These are phyloP conservation scores for Cystobasidium sp. DNA, from an alignment of 1,284 basidiomycete genomes.

Conservation along the genomic window DNA sequence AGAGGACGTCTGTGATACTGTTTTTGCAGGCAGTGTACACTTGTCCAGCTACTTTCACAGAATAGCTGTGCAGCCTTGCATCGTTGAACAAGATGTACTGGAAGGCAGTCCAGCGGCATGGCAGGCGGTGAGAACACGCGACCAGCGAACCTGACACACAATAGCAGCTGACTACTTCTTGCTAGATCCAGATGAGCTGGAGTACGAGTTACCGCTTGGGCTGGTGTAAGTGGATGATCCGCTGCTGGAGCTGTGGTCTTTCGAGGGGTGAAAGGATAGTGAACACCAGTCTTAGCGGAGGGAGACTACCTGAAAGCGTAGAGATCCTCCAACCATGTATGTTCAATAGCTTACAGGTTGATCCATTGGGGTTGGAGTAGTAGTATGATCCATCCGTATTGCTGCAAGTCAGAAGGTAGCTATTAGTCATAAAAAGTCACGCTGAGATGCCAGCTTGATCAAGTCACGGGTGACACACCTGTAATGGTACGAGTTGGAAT, in stretches of 20 bases:
- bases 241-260: conserved; percentile 41
- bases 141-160: no score
- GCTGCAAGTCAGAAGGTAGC: neutral
- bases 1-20: no score
- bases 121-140: no score
- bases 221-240: conserved; percentile 43
- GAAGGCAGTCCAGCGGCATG: no score
- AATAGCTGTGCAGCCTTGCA: no score
- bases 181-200: conserved; percentile 2
- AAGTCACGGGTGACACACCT: neutral
- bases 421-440: neutral
- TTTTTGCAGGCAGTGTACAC: no score
- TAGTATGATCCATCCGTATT: conserved; percentile 45
- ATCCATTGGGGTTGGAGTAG: conserved; percentile 43
- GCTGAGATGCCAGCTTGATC: neutral
- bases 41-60: no score
- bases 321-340: no score
- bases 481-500: conserved; percentile 43
- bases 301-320: no score
- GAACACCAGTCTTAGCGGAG: neutral
- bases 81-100: no score
- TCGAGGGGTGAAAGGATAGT: neutral
- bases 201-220: conserved; percentile 13
- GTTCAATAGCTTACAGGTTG: conserved; percentile 17
- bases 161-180: neutral